These are phyloP conservation scores for Dimocarpus longan DNA, from an alignment of 345 rosid genomes.

Conservation along the genomic window DNA sequence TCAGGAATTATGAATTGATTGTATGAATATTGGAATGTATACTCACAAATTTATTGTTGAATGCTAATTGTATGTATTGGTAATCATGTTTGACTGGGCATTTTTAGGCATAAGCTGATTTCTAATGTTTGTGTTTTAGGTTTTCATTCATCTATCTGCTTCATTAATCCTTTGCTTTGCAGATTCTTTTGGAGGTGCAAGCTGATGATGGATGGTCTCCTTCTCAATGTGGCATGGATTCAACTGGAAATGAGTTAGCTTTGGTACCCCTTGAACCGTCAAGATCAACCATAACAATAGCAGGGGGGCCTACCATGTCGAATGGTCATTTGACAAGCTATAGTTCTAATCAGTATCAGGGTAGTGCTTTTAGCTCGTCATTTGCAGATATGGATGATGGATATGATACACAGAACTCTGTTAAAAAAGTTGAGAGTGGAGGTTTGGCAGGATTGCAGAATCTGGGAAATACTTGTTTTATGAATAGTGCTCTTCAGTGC, in stretches of 20 bases:
- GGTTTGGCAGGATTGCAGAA: conserved; percentile 94
- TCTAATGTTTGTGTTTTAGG: background rate
- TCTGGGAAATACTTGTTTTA: conserved; percentile 95
- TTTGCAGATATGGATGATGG: conserved; percentile 42
- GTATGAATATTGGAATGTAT: background rate
- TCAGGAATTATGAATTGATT: background rate
- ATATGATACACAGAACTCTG: conserved; percentile 40
- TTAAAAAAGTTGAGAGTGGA: conserved; percentile 56
- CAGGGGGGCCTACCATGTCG: conserved; percentile 78
- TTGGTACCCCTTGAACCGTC: conserved; percentile 71
- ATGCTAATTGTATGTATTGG: background rate
- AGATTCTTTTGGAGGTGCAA: conserved; percentile 81
- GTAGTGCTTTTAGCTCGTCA: conserved; percentile 44
- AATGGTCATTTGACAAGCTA: conserved; percentile 65
- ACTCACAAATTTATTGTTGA: background rate
- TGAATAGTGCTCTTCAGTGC: conserved; percentile 95
- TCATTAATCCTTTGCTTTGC: conserved; percentile 32
- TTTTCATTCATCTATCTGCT: conserved; percentile 6
- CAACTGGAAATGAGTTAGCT: conserved; percentile 72
- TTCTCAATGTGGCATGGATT: conserved; percentile 53
- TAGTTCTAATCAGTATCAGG: conserved; percentile 40
- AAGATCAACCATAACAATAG: conserved; percentile 61
- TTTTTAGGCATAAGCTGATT: background rate
- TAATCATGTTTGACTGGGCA: too few relatives aligned
- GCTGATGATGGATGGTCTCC: conserved; percentile 41